Conservation (phyloP, 78 protist genomes). For the Bigelowiella natans region DNA sequence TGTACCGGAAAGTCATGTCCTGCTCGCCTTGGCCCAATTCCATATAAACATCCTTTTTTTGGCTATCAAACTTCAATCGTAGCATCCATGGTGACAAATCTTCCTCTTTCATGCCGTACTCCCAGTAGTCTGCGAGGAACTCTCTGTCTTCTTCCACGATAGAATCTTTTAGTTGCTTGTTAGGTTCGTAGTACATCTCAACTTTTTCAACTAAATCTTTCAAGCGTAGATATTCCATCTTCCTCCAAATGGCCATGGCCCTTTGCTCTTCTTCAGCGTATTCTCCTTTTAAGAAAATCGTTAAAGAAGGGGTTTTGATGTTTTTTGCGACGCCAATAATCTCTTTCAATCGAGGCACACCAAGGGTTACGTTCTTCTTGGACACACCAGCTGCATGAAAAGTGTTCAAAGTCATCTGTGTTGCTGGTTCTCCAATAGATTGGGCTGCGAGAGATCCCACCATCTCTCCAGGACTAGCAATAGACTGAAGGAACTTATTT, state of each 20-base stretch:
- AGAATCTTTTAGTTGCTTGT: conserved; percentile 51
- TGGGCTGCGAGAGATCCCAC: conserved; percentile 94
- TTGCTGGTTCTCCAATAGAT: conserved; percentile 99
- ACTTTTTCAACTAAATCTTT: conserved; percentile 44
- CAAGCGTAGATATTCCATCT: conserved; percentile 72
- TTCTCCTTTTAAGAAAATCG: conserved; percentile 27
- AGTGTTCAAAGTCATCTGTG: conserved; percentile 99
- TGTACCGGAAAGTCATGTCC: conserved; percentile 40
- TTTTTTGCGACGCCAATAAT: conserved; percentile 86
- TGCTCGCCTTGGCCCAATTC: too few relatives aligned
- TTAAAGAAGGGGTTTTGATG: conserved; percentile 77
- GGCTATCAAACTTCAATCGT: conserved; percentile 70
- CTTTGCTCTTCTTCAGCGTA: not conserved
- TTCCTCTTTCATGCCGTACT: conserved; percentile 33
- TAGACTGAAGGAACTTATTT: conserved; percentile 49
- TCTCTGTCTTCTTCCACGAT: conserved; percentile 66
- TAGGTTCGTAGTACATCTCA: conserved; percentile 93
- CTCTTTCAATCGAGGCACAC: conserved; percentile 81
- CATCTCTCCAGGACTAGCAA: conserved; percentile 82
- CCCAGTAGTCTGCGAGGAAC: conserved; percentile 55
- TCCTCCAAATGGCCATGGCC: not conserved
- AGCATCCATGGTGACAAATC: conserved; percentile 62
- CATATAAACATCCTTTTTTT: conserved; percentile 41
- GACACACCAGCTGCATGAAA: conserved; percentile 99
- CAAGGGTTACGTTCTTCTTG: conserved; percentile 82